Evolutionary conservation across 2,329 filamentous ascomycete genomes (phyloP), one percentile per base, ranked within the genome.

Genomic region (Biscogniauxia sp.): DNA sequence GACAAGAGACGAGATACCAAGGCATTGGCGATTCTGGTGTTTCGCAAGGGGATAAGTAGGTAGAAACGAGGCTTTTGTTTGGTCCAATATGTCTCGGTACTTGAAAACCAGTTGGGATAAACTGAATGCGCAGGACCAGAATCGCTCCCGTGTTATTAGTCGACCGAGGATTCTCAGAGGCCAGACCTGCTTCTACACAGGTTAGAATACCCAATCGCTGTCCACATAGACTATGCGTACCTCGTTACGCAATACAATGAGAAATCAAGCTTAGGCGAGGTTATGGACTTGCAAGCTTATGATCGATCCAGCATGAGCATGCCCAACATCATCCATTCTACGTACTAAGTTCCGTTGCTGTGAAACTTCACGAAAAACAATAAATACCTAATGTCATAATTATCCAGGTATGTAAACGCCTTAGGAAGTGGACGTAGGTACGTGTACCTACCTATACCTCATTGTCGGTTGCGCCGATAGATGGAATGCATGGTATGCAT

Each of bases 21-120:
- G 37, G 37, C 15, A 45, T 45, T 45, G 15, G 7, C n/a, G 52
- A 52, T 57, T 65, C 60, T 51, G 49, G 17, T 23, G 52, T 17
- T n/a, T 15, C 37, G 17, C 17, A 45, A 5, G 7, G 37, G 37
- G 15, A n/a, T 17, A 45, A 45, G 17, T 5, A 41, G 13, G 37
- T 3, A 17, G 15, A 45, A 13, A 15, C 5, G 7, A 32, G 28
- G 28, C 28, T 32, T 32, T 32, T 45, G 37, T 45, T 45, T 45
- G 15, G 17, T 13, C 37, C 17, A 45, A 3, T 2, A n/a, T 45
- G 37, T 45, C 37, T 9, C 37, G n/a, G 11, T 45, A 45, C 37
- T 45, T 45, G 37, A 45, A n/a, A 45, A 7, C 15, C 37, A 13
- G 37, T n/a, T n/a, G 37, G 11, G 37, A 45, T 45, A n/a, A 9